phyloP scores from a whole-genome alignment of 495 filamentous ascomycete species.

The Parathielavia hyrcaniae region DNA sequence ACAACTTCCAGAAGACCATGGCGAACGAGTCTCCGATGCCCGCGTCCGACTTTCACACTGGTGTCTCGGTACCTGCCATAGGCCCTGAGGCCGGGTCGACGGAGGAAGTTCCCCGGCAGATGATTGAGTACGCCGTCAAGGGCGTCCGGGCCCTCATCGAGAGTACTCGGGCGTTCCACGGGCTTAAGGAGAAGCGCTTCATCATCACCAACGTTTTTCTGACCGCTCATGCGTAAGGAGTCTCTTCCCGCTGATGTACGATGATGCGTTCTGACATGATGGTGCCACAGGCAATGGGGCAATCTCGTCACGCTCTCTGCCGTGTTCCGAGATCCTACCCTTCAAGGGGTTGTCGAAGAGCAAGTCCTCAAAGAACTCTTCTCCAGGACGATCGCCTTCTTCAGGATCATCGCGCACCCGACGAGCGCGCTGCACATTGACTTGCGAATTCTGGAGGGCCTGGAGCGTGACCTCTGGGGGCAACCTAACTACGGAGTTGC shows the following conservation, averaged over 20 bases:
- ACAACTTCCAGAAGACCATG: neutral
- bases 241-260: slow-evolving; percentile 17
- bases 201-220: slow-evolving; percentile 94
- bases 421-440: slow-evolving; percentile 67
- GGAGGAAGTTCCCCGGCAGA: slow-evolving; percentile 42
- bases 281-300: slow-evolving; percentile 98
- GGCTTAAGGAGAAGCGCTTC: slow-evolving; percentile 55
- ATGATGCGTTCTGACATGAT: too few species aligned
- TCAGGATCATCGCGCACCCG: slow-evolving; percentile 55
- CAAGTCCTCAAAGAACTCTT: slow-evolving; percentile 49
- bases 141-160: slow-evolving; percentile 68
- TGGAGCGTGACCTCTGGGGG: slow-evolving; percentile 48
- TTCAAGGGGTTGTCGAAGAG: slow-evolving; percentile 47
- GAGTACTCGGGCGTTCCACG: slow-evolving; percentile 83
- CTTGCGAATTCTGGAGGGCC: slow-evolving; percentile 57
- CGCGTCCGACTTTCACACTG: neutral
- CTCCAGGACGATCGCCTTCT: slow-evolving; percentile 62
- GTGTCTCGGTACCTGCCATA: slow-evolving; percentile 22
- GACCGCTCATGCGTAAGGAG: slow-evolving; percentile 87
- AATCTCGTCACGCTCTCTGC: slow-evolving; percentile 87
- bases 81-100: too few species aligned
- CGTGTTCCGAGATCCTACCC: slow-evolving; percentile 55
- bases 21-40: slow-evolving; percentile 26
- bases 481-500: too few species aligned
- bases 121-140: slow-evolving; percentile 47